A percentile compares a stretch with the other conserved stretches of the same genome.
phyloP scores from a whole-genome alignment of 192 early-diverging fungal species.

The Coemansia sp. region DNA sequence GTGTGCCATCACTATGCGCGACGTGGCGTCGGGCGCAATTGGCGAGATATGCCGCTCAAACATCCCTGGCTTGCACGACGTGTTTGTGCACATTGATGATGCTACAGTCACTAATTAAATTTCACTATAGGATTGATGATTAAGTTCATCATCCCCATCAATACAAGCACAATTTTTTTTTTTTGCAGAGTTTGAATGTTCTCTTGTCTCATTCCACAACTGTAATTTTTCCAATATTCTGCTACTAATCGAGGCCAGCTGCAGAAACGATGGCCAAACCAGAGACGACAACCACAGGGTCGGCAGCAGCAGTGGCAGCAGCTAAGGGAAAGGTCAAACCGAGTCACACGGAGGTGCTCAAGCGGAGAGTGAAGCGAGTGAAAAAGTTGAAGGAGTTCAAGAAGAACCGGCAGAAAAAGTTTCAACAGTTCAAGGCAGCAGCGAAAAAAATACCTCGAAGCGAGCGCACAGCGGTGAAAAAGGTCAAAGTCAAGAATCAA shows the following conservation, averaged over 20 bases:
- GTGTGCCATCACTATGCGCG: slow-evolving; percentile 24
- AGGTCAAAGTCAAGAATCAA: slow-evolving; percentile 22
- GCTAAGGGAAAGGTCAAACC: background rate
- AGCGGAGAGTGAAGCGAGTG: slow-evolving; percentile 1
- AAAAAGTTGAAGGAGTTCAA: slow-evolving; percentile 7
- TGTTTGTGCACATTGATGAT: slow-evolving; percentile 38
- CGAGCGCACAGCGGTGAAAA: slow-evolving; percentile 5
- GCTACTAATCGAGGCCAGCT: background rate
- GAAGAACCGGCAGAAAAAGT: slow-evolving; percentile 10
- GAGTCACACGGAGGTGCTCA: slow-evolving; percentile 3
- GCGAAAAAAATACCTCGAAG: slow-evolving; percentile 1
- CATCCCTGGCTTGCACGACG: slow-evolving; percentile 44
- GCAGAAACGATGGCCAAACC: background rate
- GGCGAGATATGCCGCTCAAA: slow-evolving; percentile 20
- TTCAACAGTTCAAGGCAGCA: background rate
- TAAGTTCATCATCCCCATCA: background rate
- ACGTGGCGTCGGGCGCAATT: slow-evolving; percentile 18
- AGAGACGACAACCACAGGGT: background rate
- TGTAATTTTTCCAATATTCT: background rate
- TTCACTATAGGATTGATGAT: slow-evolving; percentile 3
- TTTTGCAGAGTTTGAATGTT: background rate
- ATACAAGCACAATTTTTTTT: slow-evolving; percentile 8
- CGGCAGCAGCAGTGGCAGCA: background rate
- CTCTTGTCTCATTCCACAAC: background rate
- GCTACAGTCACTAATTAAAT: background rate